These are phyloP conservation scores for Bruguiera gymnorhiza DNA, from an alignment of 345 rosid species.

Conservation along the genomic window DNA sequence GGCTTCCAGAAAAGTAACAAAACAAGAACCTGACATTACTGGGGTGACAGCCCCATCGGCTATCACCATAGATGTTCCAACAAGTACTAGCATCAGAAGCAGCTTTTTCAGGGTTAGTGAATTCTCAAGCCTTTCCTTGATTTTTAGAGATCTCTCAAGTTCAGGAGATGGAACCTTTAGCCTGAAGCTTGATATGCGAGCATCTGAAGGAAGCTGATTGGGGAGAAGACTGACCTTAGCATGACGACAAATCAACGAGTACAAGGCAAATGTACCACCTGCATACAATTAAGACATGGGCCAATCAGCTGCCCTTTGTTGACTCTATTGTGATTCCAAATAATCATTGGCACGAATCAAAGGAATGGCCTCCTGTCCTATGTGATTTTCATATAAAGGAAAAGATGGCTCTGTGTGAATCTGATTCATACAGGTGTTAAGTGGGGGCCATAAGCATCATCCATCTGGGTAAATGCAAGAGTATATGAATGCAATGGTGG, in stretches of 20 bases:
- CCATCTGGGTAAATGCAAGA: too few species aligned
- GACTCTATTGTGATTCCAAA: background rate
- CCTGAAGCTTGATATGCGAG: slow-evolving; percentile 95
- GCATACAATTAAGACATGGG: slow-evolving; percentile 3
- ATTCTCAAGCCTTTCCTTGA: slow-evolving; percentile 88
- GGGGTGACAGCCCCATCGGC: slow-evolving; percentile 98
- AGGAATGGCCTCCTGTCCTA: too few species aligned
- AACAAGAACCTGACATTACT: slow-evolving; percentile 89
- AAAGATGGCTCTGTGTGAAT: too few species aligned
- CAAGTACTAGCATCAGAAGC: slow-evolving; percentile 85
- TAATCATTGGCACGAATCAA: background rate
- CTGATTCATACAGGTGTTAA: too few species aligned
- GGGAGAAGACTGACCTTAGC: slow-evolving; percentile 97
- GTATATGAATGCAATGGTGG: too few species aligned
- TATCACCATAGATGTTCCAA: slow-evolving; percentile 96
- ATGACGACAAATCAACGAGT: slow-evolving; percentile 92
- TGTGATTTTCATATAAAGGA: too few species aligned
- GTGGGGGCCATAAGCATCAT: too few species aligned
- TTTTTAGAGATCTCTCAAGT: slow-evolving; percentile 92
- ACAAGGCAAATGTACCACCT: slow-evolving; percentile 99
- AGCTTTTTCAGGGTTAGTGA: slow-evolving; percentile 70
- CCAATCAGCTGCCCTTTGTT: background rate
- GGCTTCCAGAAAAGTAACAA: slow-evolving; percentile 12
- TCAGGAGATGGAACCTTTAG: slow-evolving; percentile 95
- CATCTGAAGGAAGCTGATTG: slow-evolving; percentile 94